Evolutionary conservation across 805 yeast genomes (phyloP).

Genomic region (Yarrowia hollandica): DNA sequence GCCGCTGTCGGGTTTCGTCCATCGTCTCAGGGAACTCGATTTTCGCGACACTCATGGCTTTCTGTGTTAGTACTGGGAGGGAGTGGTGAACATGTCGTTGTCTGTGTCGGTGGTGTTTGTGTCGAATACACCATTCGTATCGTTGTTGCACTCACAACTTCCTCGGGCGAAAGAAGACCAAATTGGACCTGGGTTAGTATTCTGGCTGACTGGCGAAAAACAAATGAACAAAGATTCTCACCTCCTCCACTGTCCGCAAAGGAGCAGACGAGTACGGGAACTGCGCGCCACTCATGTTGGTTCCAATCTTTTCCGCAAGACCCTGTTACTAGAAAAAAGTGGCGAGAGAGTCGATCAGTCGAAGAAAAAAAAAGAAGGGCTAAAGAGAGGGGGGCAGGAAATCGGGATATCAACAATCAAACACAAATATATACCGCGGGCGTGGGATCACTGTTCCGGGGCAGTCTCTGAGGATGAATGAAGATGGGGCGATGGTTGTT

Average conservation of each 20-base stretch:
- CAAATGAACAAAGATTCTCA: constrained; percentile 34
- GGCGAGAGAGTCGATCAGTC: constrained; percentile 19
- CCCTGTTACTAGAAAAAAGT: constrained; percentile 5
- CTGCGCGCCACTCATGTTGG: constrained; percentile 45
- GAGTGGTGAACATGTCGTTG: no score
- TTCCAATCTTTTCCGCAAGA: constrained; percentile 22
- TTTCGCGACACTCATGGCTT: constrained; percentile 97
- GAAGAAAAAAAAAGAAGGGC: not conserved
- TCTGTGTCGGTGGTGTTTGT: not conserved
- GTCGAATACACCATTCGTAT: not conserved
- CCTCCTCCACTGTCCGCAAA: constrained; percentile 94
- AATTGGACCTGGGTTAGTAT: constrained; percentile 67
- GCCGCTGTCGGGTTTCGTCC: constrained; percentile 94
- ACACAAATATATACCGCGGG: constrained; percentile 3
- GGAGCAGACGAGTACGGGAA: constrained; percentile 99
- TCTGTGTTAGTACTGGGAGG: constrained; percentile 43
- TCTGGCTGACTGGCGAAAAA: not conserved
- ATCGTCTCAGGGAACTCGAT: constrained; percentile 99
- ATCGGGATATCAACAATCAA: constrained; percentile 7
- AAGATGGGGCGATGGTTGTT: no score
- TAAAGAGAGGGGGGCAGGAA: not conserved
- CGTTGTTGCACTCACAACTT: constrained; percentile 50
- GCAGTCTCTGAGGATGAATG: not conserved
- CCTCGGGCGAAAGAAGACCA: constrained; percentile 97
- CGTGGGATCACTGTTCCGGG: not conserved